A percentile compares a stretch with the other conserved stretches of the same genome.
Evolutionary conservation across 2,329 filamentous ascomycete genomes (phyloP).

Genomic region (Apiospora arundinis): DNA sequence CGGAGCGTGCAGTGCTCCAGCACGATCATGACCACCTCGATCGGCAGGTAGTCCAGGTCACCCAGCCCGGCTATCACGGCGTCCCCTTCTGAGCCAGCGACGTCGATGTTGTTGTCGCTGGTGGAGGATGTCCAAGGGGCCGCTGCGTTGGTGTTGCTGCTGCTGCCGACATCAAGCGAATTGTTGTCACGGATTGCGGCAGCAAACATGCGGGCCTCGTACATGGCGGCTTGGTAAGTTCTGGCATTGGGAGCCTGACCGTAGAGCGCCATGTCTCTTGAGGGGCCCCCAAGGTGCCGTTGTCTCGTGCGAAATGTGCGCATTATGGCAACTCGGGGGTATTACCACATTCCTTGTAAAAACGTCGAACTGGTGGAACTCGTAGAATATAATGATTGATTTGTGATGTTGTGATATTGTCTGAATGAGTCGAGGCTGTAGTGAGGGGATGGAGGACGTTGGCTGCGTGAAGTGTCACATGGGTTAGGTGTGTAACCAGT

Average conservation of each 20-base stretch:
- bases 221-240: not conserved
- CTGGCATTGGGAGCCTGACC: not conserved
- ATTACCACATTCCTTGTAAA: not conserved
- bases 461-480: not conserved
- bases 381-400: not conserved
- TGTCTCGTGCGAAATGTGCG: not conserved
- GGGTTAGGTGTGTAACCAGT: not conserved
- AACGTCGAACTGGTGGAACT: no score
- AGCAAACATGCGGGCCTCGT: not conserved
- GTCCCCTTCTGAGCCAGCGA: not conserved
- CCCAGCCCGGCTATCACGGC: constrained; percentile 25
- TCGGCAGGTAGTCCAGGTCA: constrained; percentile 29
- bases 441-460: constrained; percentile 7
- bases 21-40: constrained; percentile 31
- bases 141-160: not conserved
- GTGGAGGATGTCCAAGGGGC: not conserved
- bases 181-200: not conserved
- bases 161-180: not conserved
- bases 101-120: not conserved
- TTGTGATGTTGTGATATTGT: not conserved
- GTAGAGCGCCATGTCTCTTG: not conserved
- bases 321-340: not conserved
- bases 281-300: not conserved
- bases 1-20: constrained; percentile 30
- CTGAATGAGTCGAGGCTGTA: not conserved